Evolutionary conservation across 2,329 filamentous ascomycete species (phyloP).

Genomic region (Zasmidium citrigriseum): DNA sequence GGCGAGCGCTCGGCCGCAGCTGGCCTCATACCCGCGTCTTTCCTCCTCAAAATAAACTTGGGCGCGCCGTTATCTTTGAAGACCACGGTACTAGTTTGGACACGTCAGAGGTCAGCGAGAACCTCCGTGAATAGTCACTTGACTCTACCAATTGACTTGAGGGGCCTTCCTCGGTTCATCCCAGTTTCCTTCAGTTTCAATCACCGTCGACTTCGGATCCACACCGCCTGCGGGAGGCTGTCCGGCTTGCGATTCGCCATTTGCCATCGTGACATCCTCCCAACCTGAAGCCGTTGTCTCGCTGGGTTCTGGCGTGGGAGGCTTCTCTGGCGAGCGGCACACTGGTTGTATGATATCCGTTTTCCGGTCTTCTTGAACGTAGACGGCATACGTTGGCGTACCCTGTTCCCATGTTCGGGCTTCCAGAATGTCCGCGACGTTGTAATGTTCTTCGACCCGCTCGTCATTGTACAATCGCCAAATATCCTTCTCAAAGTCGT

Average conservation of each 20-base stretch:
- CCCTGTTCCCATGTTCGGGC: slow-evolving; percentile 64
- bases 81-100: not conserved
- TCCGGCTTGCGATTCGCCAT: not conserved
- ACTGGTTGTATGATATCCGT: slow-evolving; percentile 56
- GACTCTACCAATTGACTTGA: slow-evolving; percentile 10
- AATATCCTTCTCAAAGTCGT: slow-evolving; percentile 75
- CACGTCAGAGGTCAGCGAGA: not conserved
- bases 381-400: slow-evolving; percentile 81
- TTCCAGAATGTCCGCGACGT: slow-evolving; percentile 63
- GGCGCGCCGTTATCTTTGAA: not conserved
- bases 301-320: slow-evolving; percentile 3
- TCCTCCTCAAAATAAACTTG: not conserved
- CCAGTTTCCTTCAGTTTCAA: slow-evolving; percentile 13
- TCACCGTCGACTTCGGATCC: slow-evolving; percentile 9
- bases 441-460: slow-evolving; percentile 66
- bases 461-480: slow-evolving; percentile 97
- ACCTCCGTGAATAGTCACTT: not conserved
- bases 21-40: too few species aligned
- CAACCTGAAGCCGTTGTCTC: not conserved
- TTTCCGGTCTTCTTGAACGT: slow-evolving; percentile 70
- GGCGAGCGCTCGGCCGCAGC: too few species aligned
- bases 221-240: not conserved
- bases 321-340: slow-evolving; percentile 32
- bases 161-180: slow-evolving; percentile 14
- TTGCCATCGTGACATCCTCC: slow-evolving; percentile 6